These are phyloP conservation scores for Cytospora paraplurivora DNA, from an alignment of 2,329 filamentous ascomycete species.

Conservation along the genomic window DNA sequence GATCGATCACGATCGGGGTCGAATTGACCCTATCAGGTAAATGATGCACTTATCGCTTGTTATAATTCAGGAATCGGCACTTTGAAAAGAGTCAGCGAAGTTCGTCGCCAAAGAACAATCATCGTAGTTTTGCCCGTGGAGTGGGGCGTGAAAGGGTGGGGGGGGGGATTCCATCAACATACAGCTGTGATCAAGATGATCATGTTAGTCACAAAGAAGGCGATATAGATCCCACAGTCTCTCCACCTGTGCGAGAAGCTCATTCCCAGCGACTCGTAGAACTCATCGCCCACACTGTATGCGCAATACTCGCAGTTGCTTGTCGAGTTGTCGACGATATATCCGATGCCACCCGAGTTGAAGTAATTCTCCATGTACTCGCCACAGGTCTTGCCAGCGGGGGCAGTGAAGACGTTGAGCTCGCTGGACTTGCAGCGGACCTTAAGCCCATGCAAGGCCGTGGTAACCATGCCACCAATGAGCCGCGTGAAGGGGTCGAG, in stretches of 20 bases:
- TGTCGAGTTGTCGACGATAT: constrained; percentile 68
- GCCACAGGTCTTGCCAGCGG: constrained; percentile 67
- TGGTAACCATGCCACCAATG: constrained; percentile 78
- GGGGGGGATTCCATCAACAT: constrained; percentile 36
- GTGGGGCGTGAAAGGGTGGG: background rate
- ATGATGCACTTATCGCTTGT: constrained; percentile 45
- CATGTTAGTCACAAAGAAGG: constrained; percentile 78
- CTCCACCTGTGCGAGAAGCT: constrained; percentile 73
- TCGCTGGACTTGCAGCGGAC: constrained; percentile 66
- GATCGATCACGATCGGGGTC: background rate
- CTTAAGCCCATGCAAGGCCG: constrained; percentile 66
- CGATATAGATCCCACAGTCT: constrained; percentile 76
- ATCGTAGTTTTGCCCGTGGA: background rate
- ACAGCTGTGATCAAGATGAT: constrained; percentile 60
- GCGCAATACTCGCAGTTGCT: constrained; percentile 78
- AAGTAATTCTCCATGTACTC: constrained; percentile 78
- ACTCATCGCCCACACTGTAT: constrained; percentile 78
- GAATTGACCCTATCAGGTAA: background rate
- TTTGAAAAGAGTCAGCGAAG: constrained; percentile 33
- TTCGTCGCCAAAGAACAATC: background rate
- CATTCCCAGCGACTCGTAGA: constrained; percentile 69
- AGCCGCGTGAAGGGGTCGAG: constrained; percentile 82
- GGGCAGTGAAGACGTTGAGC: constrained; percentile 69
- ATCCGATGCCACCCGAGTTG: constrained; percentile 66
- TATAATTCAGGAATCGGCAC: constrained; percentile 57